Evolutionary conservation across 1,284 basidiomycete species (phyloP).

Genomic region (Exobasidium cylindrosporum): DNA sequence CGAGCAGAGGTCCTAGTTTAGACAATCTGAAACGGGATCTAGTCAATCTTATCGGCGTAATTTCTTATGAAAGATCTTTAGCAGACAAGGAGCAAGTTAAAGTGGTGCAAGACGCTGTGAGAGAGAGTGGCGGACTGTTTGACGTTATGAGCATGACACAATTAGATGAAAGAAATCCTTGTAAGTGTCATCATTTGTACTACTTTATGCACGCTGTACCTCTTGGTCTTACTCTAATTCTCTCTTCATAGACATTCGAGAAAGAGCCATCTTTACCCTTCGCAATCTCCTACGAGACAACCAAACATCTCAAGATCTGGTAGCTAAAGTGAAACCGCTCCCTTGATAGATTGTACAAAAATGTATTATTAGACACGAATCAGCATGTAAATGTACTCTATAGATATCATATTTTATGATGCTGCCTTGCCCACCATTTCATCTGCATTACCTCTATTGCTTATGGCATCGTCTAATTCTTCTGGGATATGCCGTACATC

Average conservation of each 20-base stretch:
- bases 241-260: conserved; percentile 46
- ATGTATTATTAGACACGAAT: background rate
- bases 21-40: conserved; percentile 42
- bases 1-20: conserved; percentile 10
- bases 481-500: conserved; percentile 10
- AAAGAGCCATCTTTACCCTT: conserved; percentile 50
- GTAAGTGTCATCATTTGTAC: no score
- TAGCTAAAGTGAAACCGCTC: conserved; percentile 31
- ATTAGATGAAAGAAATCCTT: conserved; percentile 44
- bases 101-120: conserved; percentile 39
- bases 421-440: conserved; percentile 7
- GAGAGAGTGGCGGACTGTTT: conserved; percentile 38
- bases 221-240: background rate
- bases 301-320: conserved; percentile 32
- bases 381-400: conserved; percentile 1
- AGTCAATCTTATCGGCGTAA: conserved; percentile 33
- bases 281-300: conserved; percentile 43
- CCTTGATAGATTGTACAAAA: background rate
- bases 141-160: conserved; percentile 48
- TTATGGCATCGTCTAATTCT: background rate
- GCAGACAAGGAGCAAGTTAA: conserved; percentile 17
- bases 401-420: background rate
- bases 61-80: conserved; percentile 17
- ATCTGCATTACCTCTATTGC: background rate
- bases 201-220: no score